Evolutionary conservation across 306 rosid genomes (phyloP), one percentile per base, ranked within the genome.

Genomic region (Lathyrus aphaca): DNA sequence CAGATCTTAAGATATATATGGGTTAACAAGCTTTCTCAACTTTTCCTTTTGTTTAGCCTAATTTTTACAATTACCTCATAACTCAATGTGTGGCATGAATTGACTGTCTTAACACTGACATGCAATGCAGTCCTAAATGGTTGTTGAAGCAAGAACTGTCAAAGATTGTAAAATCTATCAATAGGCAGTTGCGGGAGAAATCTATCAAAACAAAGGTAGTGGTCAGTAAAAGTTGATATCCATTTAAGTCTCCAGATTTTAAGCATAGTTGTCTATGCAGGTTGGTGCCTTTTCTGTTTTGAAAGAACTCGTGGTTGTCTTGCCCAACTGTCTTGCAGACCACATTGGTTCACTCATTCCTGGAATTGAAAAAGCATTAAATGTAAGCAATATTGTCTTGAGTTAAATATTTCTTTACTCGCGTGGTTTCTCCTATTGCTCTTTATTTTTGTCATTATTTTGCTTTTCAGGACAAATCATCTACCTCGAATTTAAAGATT

Each of bases 301-400:
- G 85, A 95, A 91, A 78, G 99, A 95, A 72, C 97, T 95, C 30
- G 99, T 95, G 73, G 95, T 89, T 75, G 97, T 95, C 81, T 83
- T 95, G 86, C 99, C 99, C 37, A 91, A 95, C 77, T 95, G 95
- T 82, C 95, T 95, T 74, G 96, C 96, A 10, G 99, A 95, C 60
- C 97, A 89, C 75, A 95, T 91, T 70, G 97, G 99, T 67, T 95
- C 99, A 46, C 99, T 95, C 82, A 91, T 95, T 79, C 97, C 97
- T 37, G 99, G 99, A 83, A 91, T 95, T 74, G 97, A 95, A 64
- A 95, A 91, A 12, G 99, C 99, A 56, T 83, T 91, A 83, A 95
- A 80, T 74, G 99, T 95, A 85, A 79, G 91, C 61, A 40, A 15
- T 40, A 45, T 69, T 69, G 35, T 58, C 56, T 73, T 38, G 11